phyloP scores from a whole-genome alignment of 495 filamentous ascomycete species.

The Apiosordaria backusii region DNA sequence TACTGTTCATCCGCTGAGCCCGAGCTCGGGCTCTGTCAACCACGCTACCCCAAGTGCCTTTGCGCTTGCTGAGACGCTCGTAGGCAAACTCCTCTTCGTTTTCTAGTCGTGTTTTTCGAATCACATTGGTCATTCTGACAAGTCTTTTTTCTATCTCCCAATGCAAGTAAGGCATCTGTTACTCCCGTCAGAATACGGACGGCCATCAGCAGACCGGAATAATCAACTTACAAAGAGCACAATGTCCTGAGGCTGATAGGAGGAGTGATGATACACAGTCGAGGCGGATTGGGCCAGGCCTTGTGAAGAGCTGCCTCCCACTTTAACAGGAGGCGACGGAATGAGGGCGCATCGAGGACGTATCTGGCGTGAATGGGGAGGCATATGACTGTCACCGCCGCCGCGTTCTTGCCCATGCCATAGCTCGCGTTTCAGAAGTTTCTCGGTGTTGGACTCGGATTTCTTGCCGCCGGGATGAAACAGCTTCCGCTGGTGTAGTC shows the following conservation, averaged over 20 bases:
- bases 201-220: neutral
- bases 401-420: conserved; percentile 30
- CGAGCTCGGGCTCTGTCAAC: conserved; percentile 22
- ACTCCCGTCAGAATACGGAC: neutral
- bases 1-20: conserved; percentile 20
- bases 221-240: conserved; percentile 22
- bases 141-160: conserved; percentile 30
- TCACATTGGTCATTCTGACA: conserved; percentile 27
- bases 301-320: neutral
- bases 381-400: conserved; percentile 22
- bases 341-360: conserved; percentile 28
- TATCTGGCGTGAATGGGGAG: conserved; percentile 28
- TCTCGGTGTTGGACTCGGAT: conserved; percentile 27
- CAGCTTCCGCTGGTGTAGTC: conserved; percentile 14
- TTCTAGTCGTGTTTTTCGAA: conserved; percentile 20
- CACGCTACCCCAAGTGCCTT: conserved; percentile 26
- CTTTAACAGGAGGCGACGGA: conserved; percentile 17
- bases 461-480: conserved; percentile 19
- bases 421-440: conserved; percentile 26
- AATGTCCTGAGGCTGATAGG: conserved; percentile 19
- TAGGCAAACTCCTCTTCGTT: conserved; percentile 21
- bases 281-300: neutral
- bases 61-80: conserved; percentile 23
- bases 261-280: conserved; percentile 7
- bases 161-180: conserved; percentile 28